A percentile compares a stretch with the other conserved stretches of the same genome.
Evolutionary conservation across 192 early-diverging fungal genomes (phyloP).

Genomic region (Coemansia biformis): DNA sequence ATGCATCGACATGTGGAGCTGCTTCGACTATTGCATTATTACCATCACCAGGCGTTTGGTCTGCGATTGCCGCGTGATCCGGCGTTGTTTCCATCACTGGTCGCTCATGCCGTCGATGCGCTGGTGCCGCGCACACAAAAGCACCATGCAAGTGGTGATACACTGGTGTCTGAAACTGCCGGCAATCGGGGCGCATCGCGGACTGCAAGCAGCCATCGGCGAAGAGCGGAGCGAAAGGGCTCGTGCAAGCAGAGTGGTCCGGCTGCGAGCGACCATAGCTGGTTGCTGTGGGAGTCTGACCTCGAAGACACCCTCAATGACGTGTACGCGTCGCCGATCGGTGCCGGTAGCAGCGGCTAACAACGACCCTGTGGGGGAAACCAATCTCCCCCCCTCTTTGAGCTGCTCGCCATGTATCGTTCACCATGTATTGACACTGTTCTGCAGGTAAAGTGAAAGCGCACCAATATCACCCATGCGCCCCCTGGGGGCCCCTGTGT

Average conservation of each 20-base stretch:
- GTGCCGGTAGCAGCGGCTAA: neutral
- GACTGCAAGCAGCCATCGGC: neutral
- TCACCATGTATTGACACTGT: too few relatives aligned
- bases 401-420: too few relatives aligned
- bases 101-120: conserved; percentile 18
- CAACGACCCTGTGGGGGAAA: too few relatives aligned
- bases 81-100: conserved; percentile 43
- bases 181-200: too few relatives aligned
- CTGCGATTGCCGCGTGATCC: conserved; percentile 28
- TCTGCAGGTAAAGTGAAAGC: too few relatives aligned
- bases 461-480: too few relatives aligned
- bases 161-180: too few relatives aligned
- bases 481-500: too few relatives aligned
- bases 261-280: conserved; percentile 14
- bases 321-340: conserved; percentile 6
- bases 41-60: conserved; percentile 22
- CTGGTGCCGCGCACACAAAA: conserved; percentile 1
- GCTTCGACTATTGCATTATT: conserved; percentile 37
- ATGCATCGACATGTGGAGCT: conserved; percentile 51
- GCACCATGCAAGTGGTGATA: too few relatives aligned
- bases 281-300: conserved; percentile 47
- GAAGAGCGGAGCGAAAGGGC: neutral
- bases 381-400: too few relatives aligned
- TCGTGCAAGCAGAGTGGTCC: conserved; percentile 1
- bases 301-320: conserved; percentile 39